Evolutionary conservation across 2,329 filamentous ascomycete species (phyloP).

Genomic region (Exophiala oligosperma): DNA sequence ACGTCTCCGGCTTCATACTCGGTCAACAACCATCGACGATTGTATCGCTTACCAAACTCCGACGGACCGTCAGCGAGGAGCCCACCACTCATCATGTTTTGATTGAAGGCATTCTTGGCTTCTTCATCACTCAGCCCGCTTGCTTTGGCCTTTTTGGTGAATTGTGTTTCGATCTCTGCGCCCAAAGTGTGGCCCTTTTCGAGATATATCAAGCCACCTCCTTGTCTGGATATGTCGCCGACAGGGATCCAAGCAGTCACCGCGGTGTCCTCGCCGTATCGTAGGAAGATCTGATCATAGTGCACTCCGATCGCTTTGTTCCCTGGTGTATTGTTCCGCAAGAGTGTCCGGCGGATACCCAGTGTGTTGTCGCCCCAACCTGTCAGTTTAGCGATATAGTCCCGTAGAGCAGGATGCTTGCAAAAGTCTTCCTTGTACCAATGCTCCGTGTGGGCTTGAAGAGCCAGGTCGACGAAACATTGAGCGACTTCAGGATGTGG

Average conservation of each 20-base stretch:
- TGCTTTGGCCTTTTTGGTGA: constrained; percentile 49
- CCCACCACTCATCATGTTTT: constrained; percentile 60
- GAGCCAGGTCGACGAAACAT: constrained; percentile 51
- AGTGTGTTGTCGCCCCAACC: constrained; percentile 56
- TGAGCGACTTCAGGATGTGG: constrained; percentile 37
- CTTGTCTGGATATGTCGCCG: constrained; percentile 54
- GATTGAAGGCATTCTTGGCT: constrained; percentile 54
- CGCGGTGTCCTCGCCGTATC: constrained; percentile 55
- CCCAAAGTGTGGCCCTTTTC: constrained; percentile 54
- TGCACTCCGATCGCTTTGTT: constrained; percentile 62
- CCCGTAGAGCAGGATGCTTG: constrained; percentile 51
- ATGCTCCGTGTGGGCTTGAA: constrained; percentile 54
- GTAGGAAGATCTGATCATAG: constrained; percentile 61
- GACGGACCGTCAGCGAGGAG: constrained; percentile 53
- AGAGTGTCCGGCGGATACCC: constrained; percentile 49
- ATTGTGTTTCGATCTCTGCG: constrained; percentile 51
- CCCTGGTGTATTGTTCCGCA: constrained; percentile 58
- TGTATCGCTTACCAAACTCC: constrained; percentile 45
- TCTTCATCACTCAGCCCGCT: constrained; percentile 55
- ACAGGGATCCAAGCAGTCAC: constrained; percentile 61
- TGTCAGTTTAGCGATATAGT: constrained; percentile 53
- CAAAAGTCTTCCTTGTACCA: constrained; percentile 59
- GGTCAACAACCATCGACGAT: constrained; percentile 52
- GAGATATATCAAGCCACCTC: constrained; percentile 61
- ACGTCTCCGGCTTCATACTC: constrained; percentile 57